A percentile compares a stretch with the other conserved stretches of the same genome.
Conservation (phyloP, 495 filamentous ascomycete species). For the Podospora pseudoanserina region DNA sequence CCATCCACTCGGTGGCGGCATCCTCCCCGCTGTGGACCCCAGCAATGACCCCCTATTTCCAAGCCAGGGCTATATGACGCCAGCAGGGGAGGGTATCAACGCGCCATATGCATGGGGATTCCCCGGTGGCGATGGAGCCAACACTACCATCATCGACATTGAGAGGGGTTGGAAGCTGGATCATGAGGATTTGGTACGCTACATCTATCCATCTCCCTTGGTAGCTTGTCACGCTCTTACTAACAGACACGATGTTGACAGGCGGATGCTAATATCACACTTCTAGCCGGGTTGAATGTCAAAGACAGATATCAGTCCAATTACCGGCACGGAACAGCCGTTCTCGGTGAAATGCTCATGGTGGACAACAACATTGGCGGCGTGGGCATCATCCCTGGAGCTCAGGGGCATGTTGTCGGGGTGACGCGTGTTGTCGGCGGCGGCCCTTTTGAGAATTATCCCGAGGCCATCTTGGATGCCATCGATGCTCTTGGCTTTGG, state of each 20-base stretch:
- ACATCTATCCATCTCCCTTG: too few species aligned
- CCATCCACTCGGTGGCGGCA: background rate
- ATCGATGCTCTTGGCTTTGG: background rate
- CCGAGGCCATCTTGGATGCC: conserved; percentile 15
- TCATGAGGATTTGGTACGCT: conserved; percentile 13
- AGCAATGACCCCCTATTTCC: conserved; percentile 5
- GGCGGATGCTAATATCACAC: background rate
- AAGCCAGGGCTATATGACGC: conserved; percentile 11
- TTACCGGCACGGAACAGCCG: conserved; percentile 13
- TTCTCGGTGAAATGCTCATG: conserved; percentile 18
- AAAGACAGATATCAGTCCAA: background rate
- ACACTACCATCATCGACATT: conserved; percentile 13
- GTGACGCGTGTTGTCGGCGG: background rate
- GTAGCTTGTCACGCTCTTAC: background rate
- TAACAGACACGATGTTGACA: background rate
- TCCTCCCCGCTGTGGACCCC: conserved; percentile 2
- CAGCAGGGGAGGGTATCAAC: conserved; percentile 11
- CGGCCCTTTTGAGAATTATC: background rate
- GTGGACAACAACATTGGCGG: conserved; percentile 18
- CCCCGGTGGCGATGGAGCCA: conserved; percentile 15
- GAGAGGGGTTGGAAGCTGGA: conserved; percentile 18
- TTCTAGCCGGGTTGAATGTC: conserved; percentile 2
- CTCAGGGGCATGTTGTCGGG: conserved; percentile 7
- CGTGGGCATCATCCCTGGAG: conserved; percentile 11
- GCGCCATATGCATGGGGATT: conserved; percentile 17